phyloP scores from a whole-genome alignment of 345 rosid genomes.

The Eucalyptus melliodora region DNA sequence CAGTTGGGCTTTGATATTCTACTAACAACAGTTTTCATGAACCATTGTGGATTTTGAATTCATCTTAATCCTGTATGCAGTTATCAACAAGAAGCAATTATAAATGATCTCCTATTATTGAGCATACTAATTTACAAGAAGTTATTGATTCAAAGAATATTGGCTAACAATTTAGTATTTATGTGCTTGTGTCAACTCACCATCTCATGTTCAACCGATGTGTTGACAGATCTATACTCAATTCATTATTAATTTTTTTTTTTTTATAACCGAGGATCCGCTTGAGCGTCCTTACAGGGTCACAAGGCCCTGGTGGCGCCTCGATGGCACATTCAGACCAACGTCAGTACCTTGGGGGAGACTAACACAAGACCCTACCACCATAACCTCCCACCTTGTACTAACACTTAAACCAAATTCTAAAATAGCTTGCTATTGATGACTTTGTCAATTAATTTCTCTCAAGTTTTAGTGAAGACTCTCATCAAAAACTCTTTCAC shows the following conservation, averaged over 20 bases:
- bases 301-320: no score
- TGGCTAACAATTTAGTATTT: not conserved
- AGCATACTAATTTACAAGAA: not conserved
- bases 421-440: not conserved
- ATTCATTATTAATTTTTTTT: not conserved
- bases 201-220: fast-evolving
- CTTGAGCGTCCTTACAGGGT: no score
- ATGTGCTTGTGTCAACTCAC: not conserved
- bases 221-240: fast-evolving
- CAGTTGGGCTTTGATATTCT: not conserved
- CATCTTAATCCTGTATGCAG: not conserved
- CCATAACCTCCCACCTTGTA: no score
- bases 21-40: fast-evolving
- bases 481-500: not conserved
- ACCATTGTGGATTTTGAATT: not conserved
- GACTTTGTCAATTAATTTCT: not conserved
- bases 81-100: not conserved
- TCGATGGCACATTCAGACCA: no score
- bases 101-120: not conserved
- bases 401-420: not conserved
- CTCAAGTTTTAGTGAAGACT: not conserved
- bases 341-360: no score
- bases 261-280: no score
- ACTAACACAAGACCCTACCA: no score
- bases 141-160: not conserved